These are phyloP conservation scores for Boletus pseudo-olivaceus DNA, from an alignment of 768 basidiomycete species.

Conservation along the genomic window DNA sequence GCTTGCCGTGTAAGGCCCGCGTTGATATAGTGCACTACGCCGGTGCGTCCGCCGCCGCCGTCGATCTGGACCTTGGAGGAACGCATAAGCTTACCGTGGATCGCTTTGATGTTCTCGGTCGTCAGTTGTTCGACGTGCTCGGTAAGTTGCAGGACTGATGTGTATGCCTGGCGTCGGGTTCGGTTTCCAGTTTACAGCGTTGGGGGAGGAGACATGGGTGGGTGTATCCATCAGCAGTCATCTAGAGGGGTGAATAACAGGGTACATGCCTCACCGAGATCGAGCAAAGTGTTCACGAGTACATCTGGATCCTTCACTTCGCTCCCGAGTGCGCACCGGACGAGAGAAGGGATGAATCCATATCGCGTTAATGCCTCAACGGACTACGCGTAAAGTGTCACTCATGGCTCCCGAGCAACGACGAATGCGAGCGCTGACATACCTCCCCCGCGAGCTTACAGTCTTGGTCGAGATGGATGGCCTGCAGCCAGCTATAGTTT, in stretches of 20 bases:
- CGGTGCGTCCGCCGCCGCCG: conserved; percentile 5
- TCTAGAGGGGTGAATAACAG: not conserved
- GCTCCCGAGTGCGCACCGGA: conserved; percentile 24
- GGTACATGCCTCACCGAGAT: conserved; percentile 26
- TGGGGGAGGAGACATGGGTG: not conserved
- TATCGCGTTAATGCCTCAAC: conserved; percentile 23
- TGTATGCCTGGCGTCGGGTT: conserved; percentile 22
- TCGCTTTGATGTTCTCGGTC: conserved; percentile 27
- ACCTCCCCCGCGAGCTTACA: conserved; percentile 22
- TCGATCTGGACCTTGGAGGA: conserved; percentile 29
- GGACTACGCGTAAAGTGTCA: conserved; percentile 17
- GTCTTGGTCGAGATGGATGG: conserved; percentile 27
- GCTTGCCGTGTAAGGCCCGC: conserved; percentile 28
- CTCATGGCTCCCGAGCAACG: not conserved
- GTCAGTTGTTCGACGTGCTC: conserved; percentile 27
- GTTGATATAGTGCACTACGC: conserved; percentile 26
- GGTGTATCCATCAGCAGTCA: not conserved
- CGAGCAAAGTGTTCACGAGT: conserved; percentile 18
- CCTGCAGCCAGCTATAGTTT: conserved; percentile 31
- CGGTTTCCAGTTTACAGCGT: not conserved
- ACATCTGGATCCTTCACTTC: conserved; percentile 23
- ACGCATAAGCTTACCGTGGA: conserved; percentile 30
- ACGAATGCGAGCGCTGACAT: not conserved
- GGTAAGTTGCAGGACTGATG: conserved; percentile 16
- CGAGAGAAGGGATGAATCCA: conserved; percentile 24